Conservation (phyloP, 2,329 filamentous ascomycete genomes). For the Arthrobotrys pseudoclavata region DNA sequence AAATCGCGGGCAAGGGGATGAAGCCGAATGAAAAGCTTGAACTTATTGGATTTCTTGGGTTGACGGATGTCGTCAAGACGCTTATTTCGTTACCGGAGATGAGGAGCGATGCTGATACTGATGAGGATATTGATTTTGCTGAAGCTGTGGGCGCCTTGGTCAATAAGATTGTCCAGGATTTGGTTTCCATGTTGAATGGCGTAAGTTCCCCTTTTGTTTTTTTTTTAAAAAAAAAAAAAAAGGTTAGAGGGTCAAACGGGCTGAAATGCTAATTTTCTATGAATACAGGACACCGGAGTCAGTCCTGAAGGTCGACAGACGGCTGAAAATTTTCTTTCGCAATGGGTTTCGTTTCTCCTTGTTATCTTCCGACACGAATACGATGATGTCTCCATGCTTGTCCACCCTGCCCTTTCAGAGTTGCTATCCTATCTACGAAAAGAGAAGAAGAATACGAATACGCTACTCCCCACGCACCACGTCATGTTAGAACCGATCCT, state of each 20-base stretch:
- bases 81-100: conserved; percentile 86
- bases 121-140: conserved; percentile 94
- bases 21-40: conserved; percentile 91
- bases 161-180: conserved; percentile 87
- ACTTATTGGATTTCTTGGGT: conserved; percentile 90
- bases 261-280: not conserved
- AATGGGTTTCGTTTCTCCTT: conserved; percentile 86
- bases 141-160: conserved; percentile 96
- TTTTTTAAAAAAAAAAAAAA: no score
- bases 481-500: conserved; percentile 88
- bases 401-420: conserved; percentile 93
- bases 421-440: conserved; percentile 91
- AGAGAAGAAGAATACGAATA: conserved; percentile 74
- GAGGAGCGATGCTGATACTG: conserved; percentile 77
- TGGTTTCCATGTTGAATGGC: conserved; percentile 83
- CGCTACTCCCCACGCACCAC: conserved; percentile 80
- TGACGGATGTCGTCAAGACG: conserved; percentile 86
- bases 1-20: conserved; percentile 99
- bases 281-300: conserved; percentile 38
- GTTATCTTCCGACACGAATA: conserved; percentile 98
- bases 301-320: conserved; percentile 70
- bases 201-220: conserved; percentile 63
- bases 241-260: no score
- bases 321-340: conserved; percentile 84
- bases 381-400: conserved; percentile 95